Conservation (phyloP, 345 rosid genomes). For the Punica granatum region DNA sequence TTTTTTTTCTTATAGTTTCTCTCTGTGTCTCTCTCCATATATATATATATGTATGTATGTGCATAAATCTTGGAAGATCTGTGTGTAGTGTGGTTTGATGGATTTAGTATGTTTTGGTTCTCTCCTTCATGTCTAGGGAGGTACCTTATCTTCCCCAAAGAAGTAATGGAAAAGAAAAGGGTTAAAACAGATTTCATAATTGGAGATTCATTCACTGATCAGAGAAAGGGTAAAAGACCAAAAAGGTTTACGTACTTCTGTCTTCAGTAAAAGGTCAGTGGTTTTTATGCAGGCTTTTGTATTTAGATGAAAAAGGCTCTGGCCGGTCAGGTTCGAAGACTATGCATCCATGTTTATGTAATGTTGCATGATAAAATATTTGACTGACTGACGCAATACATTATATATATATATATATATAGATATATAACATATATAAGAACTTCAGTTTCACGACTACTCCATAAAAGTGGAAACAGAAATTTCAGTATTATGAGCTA, state of each 20-base stretch:
- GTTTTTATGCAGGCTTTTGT: neutral
- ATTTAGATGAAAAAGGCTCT: neutral
- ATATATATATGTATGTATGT: no score
- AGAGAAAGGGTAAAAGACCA: neutral
- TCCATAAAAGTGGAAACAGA: neutral
- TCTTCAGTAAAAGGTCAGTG: neutral
- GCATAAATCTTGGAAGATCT: neutral
- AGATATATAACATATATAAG: no score
- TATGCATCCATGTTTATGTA: neutral
- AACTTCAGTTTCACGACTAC: neutral
- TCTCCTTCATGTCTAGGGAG: neutral
- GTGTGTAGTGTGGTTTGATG: neutral
- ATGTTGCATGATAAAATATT: neutral
- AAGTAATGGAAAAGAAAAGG: neutral
- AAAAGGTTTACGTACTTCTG: neutral
- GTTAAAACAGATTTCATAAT: no score
- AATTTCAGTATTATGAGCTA: no score
- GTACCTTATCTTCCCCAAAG: conserved; percentile 7
- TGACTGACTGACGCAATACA: neutral
- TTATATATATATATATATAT: no score
- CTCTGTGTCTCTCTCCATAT: neutral
- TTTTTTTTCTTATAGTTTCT: neutral
- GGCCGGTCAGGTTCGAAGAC: neutral
- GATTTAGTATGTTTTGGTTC: neutral
- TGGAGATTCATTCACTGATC: neutral